A percentile compares a stretch with the other conserved stretches of the same genome.
phyloP scores from a whole-genome alignment of 2,329 filamentous ascomycete species.

The Pezicula carpinea region DNA sequence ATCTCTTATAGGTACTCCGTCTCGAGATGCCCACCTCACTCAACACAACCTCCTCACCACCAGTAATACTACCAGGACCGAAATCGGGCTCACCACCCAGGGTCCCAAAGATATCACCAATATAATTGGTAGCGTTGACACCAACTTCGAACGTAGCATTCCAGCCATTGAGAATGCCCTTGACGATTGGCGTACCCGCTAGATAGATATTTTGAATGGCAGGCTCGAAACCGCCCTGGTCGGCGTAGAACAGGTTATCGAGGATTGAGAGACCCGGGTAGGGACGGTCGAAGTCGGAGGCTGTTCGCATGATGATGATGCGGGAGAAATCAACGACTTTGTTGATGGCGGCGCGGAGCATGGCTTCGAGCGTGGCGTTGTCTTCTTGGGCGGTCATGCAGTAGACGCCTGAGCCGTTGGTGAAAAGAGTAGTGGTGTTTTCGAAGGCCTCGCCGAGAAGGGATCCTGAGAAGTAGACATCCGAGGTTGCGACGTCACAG shows the following conservation, averaged over 20 bases:
- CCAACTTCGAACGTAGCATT: constrained; percentile 50
- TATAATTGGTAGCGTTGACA: constrained; percentile 54
- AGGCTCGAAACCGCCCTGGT: constrained; percentile 60
- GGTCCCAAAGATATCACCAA: constrained; percentile 67
- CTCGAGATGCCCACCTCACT: not conserved
- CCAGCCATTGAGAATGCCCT: constrained; percentile 55
- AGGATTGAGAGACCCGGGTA: constrained; percentile 51
- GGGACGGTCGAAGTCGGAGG: constrained; percentile 67
- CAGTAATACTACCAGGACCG: constrained; percentile 47
- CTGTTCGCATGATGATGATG: constrained; percentile 64
- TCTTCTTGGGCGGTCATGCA: constrained; percentile 72
- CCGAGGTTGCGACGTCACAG: constrained; percentile 65
- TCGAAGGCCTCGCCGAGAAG: constrained; percentile 60
- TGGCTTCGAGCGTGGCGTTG: constrained; percentile 61
- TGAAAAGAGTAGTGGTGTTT: constrained; percentile 58
- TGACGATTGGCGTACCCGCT: constrained; percentile 60
- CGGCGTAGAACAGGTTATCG: constrained; percentile 53
- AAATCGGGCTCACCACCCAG: constrained; percentile 61
- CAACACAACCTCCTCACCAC: constrained; percentile 11
- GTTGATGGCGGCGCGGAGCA: constrained; percentile 53
- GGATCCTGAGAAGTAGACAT: constrained; percentile 65
- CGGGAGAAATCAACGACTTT: constrained; percentile 60
- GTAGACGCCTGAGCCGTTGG: constrained; percentile 63
- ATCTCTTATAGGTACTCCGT: not conserved
- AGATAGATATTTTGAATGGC: constrained; percentile 62